phyloP scores from a whole-genome alignment of 164 flowering plant species.

The Kalanchoe fedtschenkoi region DNA sequence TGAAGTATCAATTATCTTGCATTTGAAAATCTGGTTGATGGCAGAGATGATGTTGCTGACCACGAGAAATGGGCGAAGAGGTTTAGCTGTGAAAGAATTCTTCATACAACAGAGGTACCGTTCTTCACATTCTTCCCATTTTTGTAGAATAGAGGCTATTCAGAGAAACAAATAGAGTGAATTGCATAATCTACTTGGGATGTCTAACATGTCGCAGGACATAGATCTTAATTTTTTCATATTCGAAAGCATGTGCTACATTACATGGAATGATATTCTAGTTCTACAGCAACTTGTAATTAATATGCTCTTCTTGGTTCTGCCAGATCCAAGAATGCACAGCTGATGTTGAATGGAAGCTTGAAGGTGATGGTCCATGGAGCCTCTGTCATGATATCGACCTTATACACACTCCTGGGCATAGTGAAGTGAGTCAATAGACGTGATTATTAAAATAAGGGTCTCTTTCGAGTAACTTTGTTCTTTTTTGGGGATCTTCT shows the following conservation, averaged over 20 bases:
- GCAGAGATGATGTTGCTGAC: slow-evolving; percentile 60
- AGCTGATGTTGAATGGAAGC: slow-evolving; percentile 39
- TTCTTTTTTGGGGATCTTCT: background rate
- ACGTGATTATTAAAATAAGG: background rate
- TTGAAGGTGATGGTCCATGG: slow-evolving; percentile 51
- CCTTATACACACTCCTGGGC: slow-evolving; percentile 53
- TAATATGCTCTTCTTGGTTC: background rate
- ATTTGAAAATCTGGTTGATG: background rate
- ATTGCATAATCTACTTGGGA: background rate
- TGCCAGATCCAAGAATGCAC: slow-evolving; percentile 27
- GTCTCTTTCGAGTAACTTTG: background rate
- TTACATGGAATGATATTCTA: background rate
- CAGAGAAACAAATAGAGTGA: background rate
- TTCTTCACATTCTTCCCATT: background rate
- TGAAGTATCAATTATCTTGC: background rate
- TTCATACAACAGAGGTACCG: slow-evolving; percentile 35
- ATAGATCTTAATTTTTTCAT: background rate
- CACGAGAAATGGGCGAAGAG: slow-evolving; percentile 46
- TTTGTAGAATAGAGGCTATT: background rate
- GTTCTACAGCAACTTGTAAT: background rate
- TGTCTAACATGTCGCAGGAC: background rate
- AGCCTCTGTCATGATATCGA: slow-evolving; percentile 32
- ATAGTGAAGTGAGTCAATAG: slow-evolving; percentile 29
- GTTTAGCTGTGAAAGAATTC: slow-evolving; percentile 34
- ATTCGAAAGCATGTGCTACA: background rate